Conservation (phyloP, 495 filamentous ascomycete genomes). For the Achaetomiella virescens region DNA sequence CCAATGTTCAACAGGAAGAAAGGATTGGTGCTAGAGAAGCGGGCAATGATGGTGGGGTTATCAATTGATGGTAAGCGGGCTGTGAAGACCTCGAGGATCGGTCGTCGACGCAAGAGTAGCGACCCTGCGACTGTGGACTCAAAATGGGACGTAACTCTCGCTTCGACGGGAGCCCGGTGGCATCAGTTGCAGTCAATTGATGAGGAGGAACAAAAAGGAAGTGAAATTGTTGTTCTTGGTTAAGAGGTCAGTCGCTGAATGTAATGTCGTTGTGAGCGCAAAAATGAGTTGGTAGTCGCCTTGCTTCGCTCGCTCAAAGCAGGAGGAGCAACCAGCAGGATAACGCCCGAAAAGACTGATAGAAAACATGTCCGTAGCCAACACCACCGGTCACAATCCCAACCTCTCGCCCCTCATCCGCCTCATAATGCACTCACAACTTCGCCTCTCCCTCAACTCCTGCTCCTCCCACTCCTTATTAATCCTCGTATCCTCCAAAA, state of each 20-base stretch:
- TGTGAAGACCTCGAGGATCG: too few species aligned
- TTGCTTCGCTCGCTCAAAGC: neutral
- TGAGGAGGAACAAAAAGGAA: neutral
- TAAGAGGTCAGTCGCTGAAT: neutral
- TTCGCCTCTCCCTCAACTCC: conserved; percentile 62
- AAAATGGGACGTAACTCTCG: too few species aligned
- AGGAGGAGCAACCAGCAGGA: neutral
- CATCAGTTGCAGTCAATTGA: neutral
- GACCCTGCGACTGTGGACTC: too few species aligned
- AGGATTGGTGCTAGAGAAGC: too few species aligned
- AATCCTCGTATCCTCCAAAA: conserved; percentile 57
- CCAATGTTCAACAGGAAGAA: too few species aligned
- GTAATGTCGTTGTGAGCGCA: neutral
- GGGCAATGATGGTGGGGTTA: too few species aligned
- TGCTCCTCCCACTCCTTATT: conserved; percentile 64
- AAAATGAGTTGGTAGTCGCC: neutral
- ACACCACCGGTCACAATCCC: neutral
- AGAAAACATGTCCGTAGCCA: neutral
- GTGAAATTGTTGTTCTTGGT: neutral
- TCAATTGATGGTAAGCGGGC: too few species aligned
- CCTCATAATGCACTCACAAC: conserved; percentile 51
- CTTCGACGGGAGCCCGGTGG: too few species aligned
- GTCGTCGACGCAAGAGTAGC: too few species aligned
- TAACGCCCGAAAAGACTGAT: neutral
- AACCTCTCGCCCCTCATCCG: neutral